Evolutionary conservation across 495 filamentous ascomycete genomes (phyloP), one percentile per base, ranked within the genome.

Genomic region (Lasiosphaeris hirsuta): DNA sequence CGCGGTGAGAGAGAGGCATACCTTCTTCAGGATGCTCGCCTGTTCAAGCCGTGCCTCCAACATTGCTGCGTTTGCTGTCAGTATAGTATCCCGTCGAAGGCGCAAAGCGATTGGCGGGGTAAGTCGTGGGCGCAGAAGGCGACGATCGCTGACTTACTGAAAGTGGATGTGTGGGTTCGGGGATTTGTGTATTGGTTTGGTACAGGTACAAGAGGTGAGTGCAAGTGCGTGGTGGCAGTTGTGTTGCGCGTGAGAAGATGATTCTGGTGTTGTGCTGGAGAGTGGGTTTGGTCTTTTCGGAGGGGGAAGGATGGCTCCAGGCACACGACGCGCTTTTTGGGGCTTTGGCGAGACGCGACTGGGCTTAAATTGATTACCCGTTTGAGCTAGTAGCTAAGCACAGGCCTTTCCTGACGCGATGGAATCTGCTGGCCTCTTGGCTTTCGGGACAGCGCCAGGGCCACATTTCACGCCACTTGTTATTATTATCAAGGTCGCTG

Each of bases 21-120:
- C 94, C 87, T 93, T 94, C 85, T 98, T 98, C 69, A 98, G 84
- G 64, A 97, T 84, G 69, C 84, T 81, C 19, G 94, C 94, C 81
- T 97, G 91, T 72, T 96, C 91, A 72, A 98, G 79, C 64, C 93
- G 86, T 81, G 94, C 94, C 83, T 98, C 94, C 76, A 98, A 84
- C 94, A 98, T 80, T 45, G 59, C 70, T 75, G 59, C 46, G 15
- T 34, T 41, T 33, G 48, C 30, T 8, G 62, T 65, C 30, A 67
- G 62, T 52, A 7, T 34, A 23, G n/a, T 34, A 44, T 37, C 23
- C 17, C 35, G 10, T 18, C 40, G 33, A 30, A 9, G 44, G 42
- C 36, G 38, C 13, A 30, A 36, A 14, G 7, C 9, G 3, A 30
- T 34, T 10, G 14, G 51, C 18, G 51, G 39, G 39, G 30, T 41